Evolutionary conservation across 371 early-diverging fungal genomes (phyloP), one percentile per base, ranked within the genome.

Genomic region (Phascolomyces articulosus): DNA sequence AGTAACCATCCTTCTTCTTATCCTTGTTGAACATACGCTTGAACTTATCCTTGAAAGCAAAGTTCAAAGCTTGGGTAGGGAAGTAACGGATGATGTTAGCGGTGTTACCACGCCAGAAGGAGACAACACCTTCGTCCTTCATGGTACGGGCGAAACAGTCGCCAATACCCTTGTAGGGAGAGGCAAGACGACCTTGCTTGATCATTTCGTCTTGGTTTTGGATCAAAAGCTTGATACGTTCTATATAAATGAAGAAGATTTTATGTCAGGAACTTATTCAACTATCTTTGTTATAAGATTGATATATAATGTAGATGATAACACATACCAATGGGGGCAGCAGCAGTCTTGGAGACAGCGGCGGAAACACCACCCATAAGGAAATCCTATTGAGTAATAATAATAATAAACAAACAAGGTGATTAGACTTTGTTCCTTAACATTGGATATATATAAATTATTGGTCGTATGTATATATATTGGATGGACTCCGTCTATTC

Each of bases 261-360:
- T 44, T 15, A 44, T 13, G 16, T 44, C 4, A 44, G 44, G 16
- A 44, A 2, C 2, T 44, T 6, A 18, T n/a, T 9, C 9, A 31
- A 31, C 3, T 31, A 31, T 34, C 11, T 34, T 34, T 34, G 34
- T 34, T 34, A 9, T 44, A 13, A 6, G 38, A 44, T 18, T 16
- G 16, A 44, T 44, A 8, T 44, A 44, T n/a, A n/a, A n/a, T n/a
- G n/a, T n/a, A n/a, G n/a, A n/a, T n/a, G n/a, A n/a, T n/a, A n/a
- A n/a, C n/a, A 44, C 15, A 91, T n/a, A 15, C n/a, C 58, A n/a
- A 58, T 58, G 58, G 65, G 93, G 60, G 93, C 93, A 71, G 93
- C 93, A 78, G 92, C 92, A 71, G 95, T 93, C 90, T 95, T 95
- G 84, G 95, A 94, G 82, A 94, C 92, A 73, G 92, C 95, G 71